phyloP scores from a whole-genome alignment of 2,329 filamentous ascomycete genomes.

The Claviceps digitariae region DNA sequence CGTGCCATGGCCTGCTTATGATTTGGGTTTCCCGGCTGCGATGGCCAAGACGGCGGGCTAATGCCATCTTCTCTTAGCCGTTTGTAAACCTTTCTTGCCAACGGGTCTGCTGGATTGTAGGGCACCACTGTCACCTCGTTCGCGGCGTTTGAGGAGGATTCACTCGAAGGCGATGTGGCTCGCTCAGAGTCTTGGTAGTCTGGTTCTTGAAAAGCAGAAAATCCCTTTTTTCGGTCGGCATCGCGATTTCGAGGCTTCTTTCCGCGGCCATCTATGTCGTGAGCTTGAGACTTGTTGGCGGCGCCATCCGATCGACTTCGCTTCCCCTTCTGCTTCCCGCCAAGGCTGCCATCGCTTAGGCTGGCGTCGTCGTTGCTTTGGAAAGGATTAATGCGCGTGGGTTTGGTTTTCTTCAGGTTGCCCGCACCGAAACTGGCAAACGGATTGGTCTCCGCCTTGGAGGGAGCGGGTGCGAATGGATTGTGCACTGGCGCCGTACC shows the following conservation, averaged over 20 bases:
- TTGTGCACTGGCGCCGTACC: slow-evolving; percentile 21
- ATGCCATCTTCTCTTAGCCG: slow-evolving; percentile 43
- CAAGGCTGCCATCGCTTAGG: slow-evolving; percentile 13
- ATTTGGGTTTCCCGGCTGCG: slow-evolving; percentile 37
- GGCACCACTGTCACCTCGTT: slow-evolving; percentile 3
- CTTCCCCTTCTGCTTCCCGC: slow-evolving; percentile 10
- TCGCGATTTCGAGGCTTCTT: slow-evolving; percentile 4
- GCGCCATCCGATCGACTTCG: slow-evolving; percentile 13
- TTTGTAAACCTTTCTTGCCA: slow-evolving; percentile 36
- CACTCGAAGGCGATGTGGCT: slow-evolving; percentile 14
- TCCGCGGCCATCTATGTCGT: slow-evolving; percentile 5
- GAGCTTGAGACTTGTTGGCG: slow-evolving; percentile 4
- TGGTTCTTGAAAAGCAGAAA: background rate
- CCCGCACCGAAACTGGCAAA: slow-evolving; percentile 20
- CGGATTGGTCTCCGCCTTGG: slow-evolving; percentile 6
- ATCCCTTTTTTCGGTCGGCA: slow-evolving; percentile 3
- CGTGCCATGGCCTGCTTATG: slow-evolving; percentile 38
- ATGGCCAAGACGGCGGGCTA: slow-evolving; percentile 39
- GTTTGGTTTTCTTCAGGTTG: slow-evolving; percentile 16
- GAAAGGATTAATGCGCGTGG: slow-evolving; percentile 15
- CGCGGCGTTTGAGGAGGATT: slow-evolving; percentile 11
- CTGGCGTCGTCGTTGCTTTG: slow-evolving; percentile 14
- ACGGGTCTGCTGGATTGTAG: slow-evolving; percentile 20
- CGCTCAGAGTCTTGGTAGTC: slow-evolving; percentile 8
- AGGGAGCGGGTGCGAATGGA: slow-evolving; percentile 17